Evolutionary conservation across 2,329 filamentous ascomycete genomes (phyloP).

Genomic region (Hypoxylon sp.): DNA sequence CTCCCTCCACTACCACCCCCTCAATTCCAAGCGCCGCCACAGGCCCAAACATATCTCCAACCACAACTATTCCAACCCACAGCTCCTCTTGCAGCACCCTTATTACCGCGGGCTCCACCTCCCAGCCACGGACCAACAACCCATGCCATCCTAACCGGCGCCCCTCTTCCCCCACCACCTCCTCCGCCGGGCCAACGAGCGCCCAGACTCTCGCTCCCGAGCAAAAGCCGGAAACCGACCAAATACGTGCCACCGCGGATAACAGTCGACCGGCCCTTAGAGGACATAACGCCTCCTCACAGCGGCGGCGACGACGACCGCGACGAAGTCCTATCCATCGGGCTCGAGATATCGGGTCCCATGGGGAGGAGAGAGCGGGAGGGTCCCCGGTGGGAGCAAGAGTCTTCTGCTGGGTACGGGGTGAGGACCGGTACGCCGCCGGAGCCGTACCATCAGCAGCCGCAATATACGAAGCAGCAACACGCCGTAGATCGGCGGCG

Average conservation of each 20-base stretch:
- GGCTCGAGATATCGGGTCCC: conserved; percentile 8
- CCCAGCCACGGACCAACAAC: conserved; percentile 46
- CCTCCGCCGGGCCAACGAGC: conserved; percentile 49
- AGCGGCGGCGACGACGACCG: conserved; percentile 28
- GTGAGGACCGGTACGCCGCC: conserved; percentile 22
- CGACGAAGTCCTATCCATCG: conserved; percentile 50
- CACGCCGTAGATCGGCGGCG: conserved; percentile 27
- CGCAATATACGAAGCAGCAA: conserved; percentile 49
- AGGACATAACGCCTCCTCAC: conserved; percentile 19
- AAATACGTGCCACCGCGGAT: conserved; percentile 60
- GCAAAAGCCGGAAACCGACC: conserved; percentile 59
- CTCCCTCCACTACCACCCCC: conserved; percentile 33
- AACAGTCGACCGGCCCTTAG: conserved; percentile 51
- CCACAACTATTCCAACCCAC: conserved; percentile 52
- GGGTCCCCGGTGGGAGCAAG: conserved; percentile 29
- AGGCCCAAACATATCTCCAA: conserved; percentile 46
- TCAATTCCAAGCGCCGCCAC: conserved; percentile 32
- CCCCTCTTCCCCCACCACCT: conserved; percentile 42
- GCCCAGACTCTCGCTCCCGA: conserved; percentile 57
- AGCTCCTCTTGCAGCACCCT: conserved; percentile 9
- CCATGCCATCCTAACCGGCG: conserved; percentile 30
- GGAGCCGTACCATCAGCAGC: conserved; percentile 13
- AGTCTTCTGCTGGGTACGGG: conserved; percentile 33
- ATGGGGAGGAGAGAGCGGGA: background rate
- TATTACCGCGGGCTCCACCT: conserved; percentile 29